These are phyloP conservation scores for Hansenula lynferdii DNA, from an alignment of 1,139 yeast genomes.

Conservation along the genomic window DNA sequence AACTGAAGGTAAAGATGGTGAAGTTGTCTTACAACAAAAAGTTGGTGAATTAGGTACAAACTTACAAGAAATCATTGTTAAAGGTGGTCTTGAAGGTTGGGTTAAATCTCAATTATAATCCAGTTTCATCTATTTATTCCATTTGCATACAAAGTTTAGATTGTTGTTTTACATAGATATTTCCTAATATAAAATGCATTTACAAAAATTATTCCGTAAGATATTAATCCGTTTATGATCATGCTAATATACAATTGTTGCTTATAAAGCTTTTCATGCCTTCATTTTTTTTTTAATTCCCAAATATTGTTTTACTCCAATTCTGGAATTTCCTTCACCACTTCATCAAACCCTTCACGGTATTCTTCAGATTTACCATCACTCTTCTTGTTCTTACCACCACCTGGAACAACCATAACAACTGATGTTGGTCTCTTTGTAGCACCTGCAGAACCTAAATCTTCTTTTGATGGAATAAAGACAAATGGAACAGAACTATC, in stretches of 20 bases:
- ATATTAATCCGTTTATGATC: not conserved
- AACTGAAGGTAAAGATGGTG: constrained; percentile 57
- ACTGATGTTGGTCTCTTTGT: constrained; percentile 99
- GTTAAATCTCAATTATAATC: constrained; percentile 66
- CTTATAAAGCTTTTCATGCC: not conserved
- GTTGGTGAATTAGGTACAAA: constrained; percentile 96
- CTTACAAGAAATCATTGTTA: constrained; percentile 91
- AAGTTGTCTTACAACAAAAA: constrained; percentile 66
- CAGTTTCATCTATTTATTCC: not conserved
- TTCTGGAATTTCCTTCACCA: constrained; percentile 75
- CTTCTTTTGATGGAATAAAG: constrained; percentile 96
- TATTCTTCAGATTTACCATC: constrained; percentile 82
- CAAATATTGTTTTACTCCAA: constrained; percentile 5
- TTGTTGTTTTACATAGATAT: too few relatives aligned
- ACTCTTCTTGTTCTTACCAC: constrained; percentile 79
- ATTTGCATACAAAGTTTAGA: not conserved
- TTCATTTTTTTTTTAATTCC: not conserved
- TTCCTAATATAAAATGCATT: too few relatives aligned
- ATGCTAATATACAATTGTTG: constrained; percentile 2
- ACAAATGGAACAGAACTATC: constrained; percentile 87
- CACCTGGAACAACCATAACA: constrained; percentile 97
- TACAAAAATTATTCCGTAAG: too few relatives aligned
- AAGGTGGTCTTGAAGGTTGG: constrained; percentile 99
- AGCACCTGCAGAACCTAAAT: constrained; percentile 97
- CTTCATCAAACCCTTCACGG: constrained; percentile 88